A percentile compares a stretch with the other conserved stretches of the same genome.
These are phyloP conservation scores for Phytophthora idaei DNA, from an alignment of 352 stramenopile species.

Conservation along the genomic window DNA sequence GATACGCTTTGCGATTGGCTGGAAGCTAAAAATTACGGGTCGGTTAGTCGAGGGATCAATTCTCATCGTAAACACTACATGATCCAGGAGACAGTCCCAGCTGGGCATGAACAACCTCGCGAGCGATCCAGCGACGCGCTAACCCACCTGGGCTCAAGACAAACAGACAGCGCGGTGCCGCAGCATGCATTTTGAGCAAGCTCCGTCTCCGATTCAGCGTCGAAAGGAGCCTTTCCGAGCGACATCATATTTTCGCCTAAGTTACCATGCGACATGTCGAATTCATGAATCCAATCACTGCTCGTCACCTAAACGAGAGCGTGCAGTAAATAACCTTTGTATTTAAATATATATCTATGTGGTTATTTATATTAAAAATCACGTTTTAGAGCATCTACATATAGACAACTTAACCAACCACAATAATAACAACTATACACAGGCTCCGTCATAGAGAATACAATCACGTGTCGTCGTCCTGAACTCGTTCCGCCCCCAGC, in stretches of 20 bases:
- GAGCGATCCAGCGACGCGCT: constrained; percentile 9
- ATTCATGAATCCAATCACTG: background rate
- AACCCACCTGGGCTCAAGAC: constrained; percentile 10
- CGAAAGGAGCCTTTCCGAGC: background rate
- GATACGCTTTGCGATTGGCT: constrained; percentile 4
- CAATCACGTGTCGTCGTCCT: background rate
- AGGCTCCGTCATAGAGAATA: background rate
- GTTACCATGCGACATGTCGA: constrained; percentile 21
- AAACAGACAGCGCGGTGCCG: background rate
- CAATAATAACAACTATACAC: background rate
- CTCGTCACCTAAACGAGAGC: constrained; percentile 1
- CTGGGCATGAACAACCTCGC: constrained; percentile 19
- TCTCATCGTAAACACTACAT: constrained; percentile 15
- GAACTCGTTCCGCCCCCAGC: constrained; percentile 12
- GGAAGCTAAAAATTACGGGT: background rate
- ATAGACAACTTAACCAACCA: background rate
- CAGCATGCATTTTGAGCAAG: background rate
- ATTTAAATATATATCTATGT: background rate
- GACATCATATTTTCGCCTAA: constrained; percentile 11
- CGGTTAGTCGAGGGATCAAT: constrained; percentile 10
- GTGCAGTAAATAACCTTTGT: background rate
- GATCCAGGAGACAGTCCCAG: constrained; percentile 13
- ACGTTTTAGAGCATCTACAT: background rate
- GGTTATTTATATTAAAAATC: background rate
- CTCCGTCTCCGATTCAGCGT: background rate